These are phyloP conservation scores for Malassezia brasiliensis DNA, from an alignment of 1,284 basidiomycete genomes.

Conservation along the genomic window DNA sequence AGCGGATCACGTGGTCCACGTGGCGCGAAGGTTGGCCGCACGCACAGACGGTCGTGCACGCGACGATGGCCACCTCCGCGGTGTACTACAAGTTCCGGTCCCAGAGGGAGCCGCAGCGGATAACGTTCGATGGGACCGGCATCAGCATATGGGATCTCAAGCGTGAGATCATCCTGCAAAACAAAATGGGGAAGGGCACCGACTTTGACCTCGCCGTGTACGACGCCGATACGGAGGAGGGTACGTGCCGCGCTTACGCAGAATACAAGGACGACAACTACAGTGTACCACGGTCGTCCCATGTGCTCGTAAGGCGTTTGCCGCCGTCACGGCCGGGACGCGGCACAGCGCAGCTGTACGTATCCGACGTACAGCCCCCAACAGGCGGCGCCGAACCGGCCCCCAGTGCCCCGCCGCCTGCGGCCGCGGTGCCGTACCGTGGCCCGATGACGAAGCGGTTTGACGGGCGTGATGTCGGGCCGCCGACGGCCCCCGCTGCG, in stretches of 20 bases:
- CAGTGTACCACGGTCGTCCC: conserved; percentile 85
- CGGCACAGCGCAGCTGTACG: conserved; percentile 80
- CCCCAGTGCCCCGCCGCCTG: not conserved
- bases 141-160: conserved; percentile 99
- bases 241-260: conserved; percentile 47
- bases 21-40: not conserved
- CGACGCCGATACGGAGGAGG: conserved; percentile 41
- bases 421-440: conserved; percentile 19
- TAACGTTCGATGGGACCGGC: conserved; percentile 94
- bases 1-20: conserved; percentile 7
- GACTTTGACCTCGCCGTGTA: conserved; percentile 90
- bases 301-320: conserved; percentile 80
- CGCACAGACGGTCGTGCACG: not conserved
- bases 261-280: conserved; percentile 86
- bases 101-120: conserved; percentile 81
- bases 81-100: conserved; percentile 99
- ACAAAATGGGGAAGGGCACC: conserved; percentile 87
- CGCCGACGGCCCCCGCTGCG: conserved; percentile 8
- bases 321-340: conserved; percentile 77
- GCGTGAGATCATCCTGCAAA: conserved; percentile 91
- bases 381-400: conserved; percentile 15
- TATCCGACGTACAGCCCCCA: conserved; percentile 51
- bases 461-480: conserved; percentile 58
- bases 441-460: conserved; percentile 71
- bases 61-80: conserved; percentile 45